Evolutionary conservation across 2,329 filamentous ascomycete species (phyloP), one percentile per base, ranked within the genome.

Genomic region (Paracoccidioides lutzii): DNA sequence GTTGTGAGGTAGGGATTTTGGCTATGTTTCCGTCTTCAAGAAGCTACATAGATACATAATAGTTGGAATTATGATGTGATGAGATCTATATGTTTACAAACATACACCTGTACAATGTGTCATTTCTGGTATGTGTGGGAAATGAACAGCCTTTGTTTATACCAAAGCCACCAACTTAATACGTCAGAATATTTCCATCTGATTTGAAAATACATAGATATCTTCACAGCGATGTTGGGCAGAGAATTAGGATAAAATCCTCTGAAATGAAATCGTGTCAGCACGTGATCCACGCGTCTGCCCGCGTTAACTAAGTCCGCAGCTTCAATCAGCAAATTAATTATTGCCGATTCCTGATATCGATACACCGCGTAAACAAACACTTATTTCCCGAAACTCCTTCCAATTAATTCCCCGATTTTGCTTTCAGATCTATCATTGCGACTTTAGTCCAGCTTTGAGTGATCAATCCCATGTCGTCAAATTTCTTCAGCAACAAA

Each of bases 401-500:
- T 32, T 22, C n/a, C 14, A 22, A 7, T 15, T 4, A 49, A 22
- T 33, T 32, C 32, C 14, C 8, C 32, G 5, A 33, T 6, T 35
- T 42, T 15, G n/a, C 10, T 33, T 10, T 22, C 30, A 22, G 22
- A 22, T 22, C 22, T 22, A 22, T 22, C 22, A 22, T 22, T 22
- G 22, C 22, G 22, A 22, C 22, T 22, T 22, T 22, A 22, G 22
- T 22, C 2, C 2, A 22, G 22, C 22, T 30, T 37, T 45, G 22
- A 14, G 37, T 53, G 9, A 15, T 22, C 9, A 12, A 10, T 49
- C 53, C 32, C 9, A 73, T 74, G 71, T 69, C 96, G 87, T 83
- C 89, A 52, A 90, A 82, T 68, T 98, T 98, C 73, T 98, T 98
- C 74, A 91, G 95, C 70, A 80, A 96, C 65, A 95, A 95, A 73